These are phyloP conservation scores for Poteriospumella lacustris DNA, from an alignment of 108 stramenopile genomes.

Conservation along the genomic window DNA sequence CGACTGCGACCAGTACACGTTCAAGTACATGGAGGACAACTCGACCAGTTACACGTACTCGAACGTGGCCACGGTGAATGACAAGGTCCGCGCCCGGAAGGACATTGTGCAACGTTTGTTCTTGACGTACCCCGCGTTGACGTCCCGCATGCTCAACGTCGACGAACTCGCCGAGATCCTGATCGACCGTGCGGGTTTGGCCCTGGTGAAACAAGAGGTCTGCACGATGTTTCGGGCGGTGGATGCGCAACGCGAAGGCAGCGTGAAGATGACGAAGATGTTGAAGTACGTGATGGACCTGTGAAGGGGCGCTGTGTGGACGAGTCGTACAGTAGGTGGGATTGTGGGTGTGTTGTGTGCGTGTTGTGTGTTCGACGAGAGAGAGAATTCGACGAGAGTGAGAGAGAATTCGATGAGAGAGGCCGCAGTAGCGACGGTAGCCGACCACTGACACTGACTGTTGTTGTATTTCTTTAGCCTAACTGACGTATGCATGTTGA, in stretches of 20 bases:
- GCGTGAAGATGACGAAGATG: neutral
- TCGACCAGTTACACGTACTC: conserved; percentile 23
- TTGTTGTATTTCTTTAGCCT: too few relatives aligned
- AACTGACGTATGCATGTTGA: too few relatives aligned
- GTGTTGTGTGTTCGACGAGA: too few relatives aligned
- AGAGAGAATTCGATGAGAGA: too few relatives aligned
- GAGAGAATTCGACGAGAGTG: too few relatives aligned
- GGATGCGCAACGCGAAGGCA: neutral
- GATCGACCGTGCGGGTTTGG: neutral
- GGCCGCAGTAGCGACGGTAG: too few relatives aligned
- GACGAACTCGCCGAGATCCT: conserved; percentile 14
- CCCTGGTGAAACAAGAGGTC: conserved; percentile 14
- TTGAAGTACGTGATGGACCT: conserved; percentile 8
- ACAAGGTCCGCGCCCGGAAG: neutral
- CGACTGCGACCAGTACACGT: conserved; percentile 40
- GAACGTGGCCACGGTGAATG: conserved; percentile 20
- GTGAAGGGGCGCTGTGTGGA: too few relatives aligned
- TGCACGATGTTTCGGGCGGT: conserved; percentile 4
- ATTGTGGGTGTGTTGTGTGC: too few relatives aligned
- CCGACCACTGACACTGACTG: too few relatives aligned
- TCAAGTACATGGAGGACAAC: conserved; percentile 47
- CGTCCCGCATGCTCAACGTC: neutral
- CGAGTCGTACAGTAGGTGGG: too few relatives aligned
- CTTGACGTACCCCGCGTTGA: neutral
- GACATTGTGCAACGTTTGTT: neutral